Base-by-base conservation (phyloP, 768 basidiomycete species). In the Mycena sanguinolenta region DNA sequence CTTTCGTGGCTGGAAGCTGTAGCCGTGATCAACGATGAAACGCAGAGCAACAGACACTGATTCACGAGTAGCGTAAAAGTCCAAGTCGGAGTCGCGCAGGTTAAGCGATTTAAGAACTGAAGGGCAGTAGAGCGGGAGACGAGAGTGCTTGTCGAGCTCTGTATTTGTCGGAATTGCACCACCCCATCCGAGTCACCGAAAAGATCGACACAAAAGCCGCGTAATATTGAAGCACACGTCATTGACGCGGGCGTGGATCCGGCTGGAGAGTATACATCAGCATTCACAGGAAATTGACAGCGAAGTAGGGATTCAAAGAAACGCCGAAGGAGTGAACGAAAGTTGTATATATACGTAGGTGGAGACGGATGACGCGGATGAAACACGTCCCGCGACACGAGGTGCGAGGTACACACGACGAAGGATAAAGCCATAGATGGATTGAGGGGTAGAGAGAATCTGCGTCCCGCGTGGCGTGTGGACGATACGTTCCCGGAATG, bases 101-200 rank as follows among this genome's bases (percentile, higher is more conserved):
- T 77, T 0, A 79, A 71, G 21, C 87, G 74, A 58, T 85, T 84
- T 46, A 90, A 80, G 71, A 88, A 88, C 58, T 90, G 88, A 3
- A 89, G 81, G 0, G 87, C 88, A 28, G 77, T 80, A 0, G 88
- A 89, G 14, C 89, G 88, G 3, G 89, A 89, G 23, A 90, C 83
- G 25, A 90, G 72, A 0, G 83, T 82, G 44, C 81, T 83, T 0
- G 85, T 87, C 19, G 63, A 72, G 0, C 80, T 81, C 72, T 87
- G 87, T 3, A 88, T 77, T 4, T 70, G 74, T 19, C 87, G 82
- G 65, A 89, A 89, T 13, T 68, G 39, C 2, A 57, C 25, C 17
- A 79, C 74, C 34, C 78, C 69, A 4, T n/a, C n/a, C n/a, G 21
- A 14, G 3, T 42, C 52, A 9, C 57, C 68, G 28, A 64, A 60